A percentile compares a stretch with the other conserved stretches of the same genome.
Evolutionary conservation across 352 stramenopile species (phyloP).

Genomic region (Chrysophaeum taylorii): DNA sequence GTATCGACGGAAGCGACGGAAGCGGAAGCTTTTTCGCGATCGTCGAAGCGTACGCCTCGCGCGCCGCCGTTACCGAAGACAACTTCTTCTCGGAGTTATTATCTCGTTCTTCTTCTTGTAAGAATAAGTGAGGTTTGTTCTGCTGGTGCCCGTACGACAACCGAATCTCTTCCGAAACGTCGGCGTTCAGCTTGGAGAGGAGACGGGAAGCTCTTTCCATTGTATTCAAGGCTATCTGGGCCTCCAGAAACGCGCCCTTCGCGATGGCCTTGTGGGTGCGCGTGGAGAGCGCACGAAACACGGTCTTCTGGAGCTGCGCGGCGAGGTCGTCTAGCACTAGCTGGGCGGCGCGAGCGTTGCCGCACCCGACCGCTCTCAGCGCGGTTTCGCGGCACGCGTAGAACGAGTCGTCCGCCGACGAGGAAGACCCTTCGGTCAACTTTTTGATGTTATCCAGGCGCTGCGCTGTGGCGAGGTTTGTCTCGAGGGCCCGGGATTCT

Average conservation of each 20-base stretch:
- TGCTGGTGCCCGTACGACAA: neutral
- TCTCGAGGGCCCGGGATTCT: neutral
- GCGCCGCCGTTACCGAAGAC: neutral
- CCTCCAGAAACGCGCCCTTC: neutral
- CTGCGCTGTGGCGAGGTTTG: neutral
- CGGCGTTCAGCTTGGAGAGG: neutral
- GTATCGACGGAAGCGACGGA: neutral
- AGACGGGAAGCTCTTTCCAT: neutral
- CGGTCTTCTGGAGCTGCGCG: neutral
- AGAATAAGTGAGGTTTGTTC: neutral
- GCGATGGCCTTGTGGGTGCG: neutral
- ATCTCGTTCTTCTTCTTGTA: too few species aligned
- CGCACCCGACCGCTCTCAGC: neutral
- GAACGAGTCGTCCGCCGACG: conserved; percentile 3
- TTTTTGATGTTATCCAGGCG: neutral
- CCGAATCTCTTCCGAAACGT: neutral
- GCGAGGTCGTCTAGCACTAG: neutral
- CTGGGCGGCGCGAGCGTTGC: neutral
- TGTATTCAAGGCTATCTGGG: conserved; percentile 5
- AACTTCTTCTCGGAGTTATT: neutral
- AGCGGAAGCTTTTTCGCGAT: neutral
- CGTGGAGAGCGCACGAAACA: neutral
- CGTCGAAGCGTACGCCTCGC: neutral
- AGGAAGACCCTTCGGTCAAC: neutral
- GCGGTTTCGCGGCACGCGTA: neutral